Percentiles rank a stretch among this genome's conserved stretches.
These are phyloP conservation scores for Rhizopogon vulgaris DNA, from an alignment of 768 basidiomycete species.

Conservation along the genomic window DNA sequence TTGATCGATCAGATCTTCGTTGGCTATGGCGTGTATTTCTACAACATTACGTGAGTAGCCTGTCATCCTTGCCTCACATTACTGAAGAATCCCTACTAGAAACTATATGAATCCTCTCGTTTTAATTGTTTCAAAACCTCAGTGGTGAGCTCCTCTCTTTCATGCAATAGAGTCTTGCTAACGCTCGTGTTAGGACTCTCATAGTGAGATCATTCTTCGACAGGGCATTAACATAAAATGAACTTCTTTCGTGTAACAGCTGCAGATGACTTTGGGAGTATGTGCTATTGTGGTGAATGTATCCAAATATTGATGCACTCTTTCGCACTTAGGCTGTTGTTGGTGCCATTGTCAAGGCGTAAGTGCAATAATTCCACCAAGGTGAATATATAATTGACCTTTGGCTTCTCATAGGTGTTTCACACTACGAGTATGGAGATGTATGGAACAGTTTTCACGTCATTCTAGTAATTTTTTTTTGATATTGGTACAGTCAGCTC, in stretches of 20 bases:
- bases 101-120: conserved; percentile 33
- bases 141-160: conserved; percentile 35
- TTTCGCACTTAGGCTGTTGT: conserved; percentile 37
- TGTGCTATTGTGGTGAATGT: not conserved
- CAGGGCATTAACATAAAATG: conserved; percentile 6
- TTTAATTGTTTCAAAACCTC: conserved; percentile 30
- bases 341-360: conserved; percentile 53
- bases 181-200: conserved; percentile 36
- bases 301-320: not conserved
- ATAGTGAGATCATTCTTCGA: conserved; percentile 30
- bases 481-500: conserved; percentile 42
- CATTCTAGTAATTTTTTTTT: not conserved
- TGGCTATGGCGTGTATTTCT: conserved; percentile 48
- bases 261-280: conserved; percentile 39
- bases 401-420: conserved; percentile 35
- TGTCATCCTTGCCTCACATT: not conserved
- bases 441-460: conserved; percentile 27
- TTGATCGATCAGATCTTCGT: conserved; percentile 45
- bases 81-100: conserved; percentile 16
- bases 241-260: conserved; percentile 16
- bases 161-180: conserved; percentile 9
- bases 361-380: conserved; percentile 12
- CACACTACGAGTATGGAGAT: conserved; percentile 58
- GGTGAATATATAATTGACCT: not conserved
- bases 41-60: conserved; percentile 43